Conservation (phyloP, 164 flowering plant species). For the Cinnamomum chago region DNA sequence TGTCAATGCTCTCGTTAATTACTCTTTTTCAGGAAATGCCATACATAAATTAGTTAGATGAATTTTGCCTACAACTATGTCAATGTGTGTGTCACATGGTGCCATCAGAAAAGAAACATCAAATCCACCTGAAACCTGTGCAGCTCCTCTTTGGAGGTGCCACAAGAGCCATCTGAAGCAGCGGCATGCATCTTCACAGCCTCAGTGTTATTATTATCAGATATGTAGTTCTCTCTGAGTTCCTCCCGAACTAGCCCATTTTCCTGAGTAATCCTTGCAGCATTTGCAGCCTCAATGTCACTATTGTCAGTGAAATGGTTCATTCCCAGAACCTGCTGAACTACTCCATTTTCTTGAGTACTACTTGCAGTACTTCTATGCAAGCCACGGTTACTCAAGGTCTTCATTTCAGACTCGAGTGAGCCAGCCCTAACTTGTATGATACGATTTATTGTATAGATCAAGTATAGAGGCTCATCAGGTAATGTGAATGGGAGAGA, state of each 20-base stretch:
- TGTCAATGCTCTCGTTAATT: too few species aligned
- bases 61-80: background rate
- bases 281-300: slow-evolving; percentile 10
- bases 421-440: slow-evolving; percentile 88
- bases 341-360: slow-evolving; percentile 40
- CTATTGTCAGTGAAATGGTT: slow-evolving; percentile 13
- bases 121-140: slow-evolving; percentile 64
- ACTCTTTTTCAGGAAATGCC: too few species aligned
- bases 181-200: slow-evolving; percentile 25
- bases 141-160: slow-evolving; percentile 41
- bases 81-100: background rate
- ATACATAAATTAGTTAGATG: background rate
- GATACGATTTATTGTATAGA: slow-evolving; percentile 82
- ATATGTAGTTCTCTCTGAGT: background rate
- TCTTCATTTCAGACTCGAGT: slow-evolving; percentile 80
- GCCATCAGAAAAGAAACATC: background rate
- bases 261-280: slow-evolving; percentile 23
- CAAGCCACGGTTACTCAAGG: slow-evolving; percentile 33
- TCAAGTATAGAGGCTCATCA: slow-evolving; percentile 94
- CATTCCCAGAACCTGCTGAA: slow-evolving; percentile 3
- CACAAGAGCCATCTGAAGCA: slow-evolving; percentile 21
- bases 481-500: slow-evolving; percentile 74
- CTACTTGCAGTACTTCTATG: slow-evolving; percentile 29
- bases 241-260: slow-evolving; percentile 34
- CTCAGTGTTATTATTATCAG: slow-evolving; percentile 20